Percentiles rank a stretch among this genome's conserved stretches.
Conservation (phyloP, 2,329 filamentous ascomycete genomes). For the Bipolaris victoriae region DNA sequence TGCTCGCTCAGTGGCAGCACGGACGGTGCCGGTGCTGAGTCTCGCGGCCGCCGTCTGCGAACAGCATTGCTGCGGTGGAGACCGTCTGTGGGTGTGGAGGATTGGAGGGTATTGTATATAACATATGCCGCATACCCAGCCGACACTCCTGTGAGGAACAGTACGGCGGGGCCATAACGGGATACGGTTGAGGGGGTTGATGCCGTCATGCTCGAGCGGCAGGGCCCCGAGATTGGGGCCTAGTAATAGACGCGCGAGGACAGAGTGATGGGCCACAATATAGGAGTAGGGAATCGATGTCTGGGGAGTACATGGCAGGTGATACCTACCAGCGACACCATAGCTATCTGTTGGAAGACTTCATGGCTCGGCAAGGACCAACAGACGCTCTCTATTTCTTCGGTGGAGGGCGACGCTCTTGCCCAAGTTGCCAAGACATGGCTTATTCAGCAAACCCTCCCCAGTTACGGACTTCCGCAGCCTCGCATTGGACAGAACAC, state of each 20-base stretch:
- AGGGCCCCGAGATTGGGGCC: constrained; percentile 9
- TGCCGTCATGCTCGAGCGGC: constrained; percentile 36
- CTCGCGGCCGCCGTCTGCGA: constrained; percentile 54
- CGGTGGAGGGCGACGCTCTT: constrained; percentile 1
- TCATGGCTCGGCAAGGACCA: constrained; percentile 10
- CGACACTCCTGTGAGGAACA: constrained; percentile 63
- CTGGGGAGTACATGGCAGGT: constrained; percentile 8
- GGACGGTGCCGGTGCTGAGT: constrained; percentile 21
- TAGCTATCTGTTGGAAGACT: constrained; percentile 22
- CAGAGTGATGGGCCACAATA: not conserved
- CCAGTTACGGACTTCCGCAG: constrained; percentile 16
- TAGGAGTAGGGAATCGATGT: constrained; percentile 6
- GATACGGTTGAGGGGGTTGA: constrained; percentile 43
- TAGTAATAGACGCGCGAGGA: constrained; percentile 1
- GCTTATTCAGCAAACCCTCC: constrained; percentile 16
- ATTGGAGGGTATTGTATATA: constrained; percentile 56
- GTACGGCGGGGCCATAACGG: constrained; percentile 55
- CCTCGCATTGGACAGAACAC: constrained; percentile 13
- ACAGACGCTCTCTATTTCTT: constrained; percentile 7
- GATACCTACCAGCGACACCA: constrained; percentile 18
- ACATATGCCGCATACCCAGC: constrained; percentile 65
- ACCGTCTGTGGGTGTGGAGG: constrained; percentile 28
- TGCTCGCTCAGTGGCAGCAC: constrained; percentile 24
- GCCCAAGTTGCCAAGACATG: not conserved
- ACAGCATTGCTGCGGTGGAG: constrained; percentile 73